Evolutionary conservation across 2,329 filamentous ascomycete genomes (phyloP), one percentile per base, ranked within the genome.

Genomic region (Trichoderma brevicompactum): DNA sequence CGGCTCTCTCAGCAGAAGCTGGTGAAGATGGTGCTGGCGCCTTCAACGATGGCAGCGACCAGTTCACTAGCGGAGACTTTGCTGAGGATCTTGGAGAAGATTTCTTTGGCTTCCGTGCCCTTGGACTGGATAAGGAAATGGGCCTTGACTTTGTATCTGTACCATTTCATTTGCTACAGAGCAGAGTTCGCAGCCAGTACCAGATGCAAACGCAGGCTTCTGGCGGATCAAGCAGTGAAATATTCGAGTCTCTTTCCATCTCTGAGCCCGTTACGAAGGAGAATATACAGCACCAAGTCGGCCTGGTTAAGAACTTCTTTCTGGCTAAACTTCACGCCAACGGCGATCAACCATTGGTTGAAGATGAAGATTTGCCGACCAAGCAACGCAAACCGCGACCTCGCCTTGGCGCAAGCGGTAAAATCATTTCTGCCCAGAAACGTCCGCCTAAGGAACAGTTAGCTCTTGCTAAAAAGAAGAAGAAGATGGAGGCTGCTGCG

Each of bases 1-100:
- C 95, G 54, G 95, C 94, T 34, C 85, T 99, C 60, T 86, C 88
- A 56, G 72, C 75, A 46, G 92, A 96, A 72, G 88, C 86, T 50
- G 90, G 91, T 41, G 86, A 87, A 38, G 95, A 98, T 74, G 95
- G 94, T 41, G 93, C 90, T 5, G 91, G 90, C 65, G 92, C 93
- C 7, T 99, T 99, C 83, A 92, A 96, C 68, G 95, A 99, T 72
- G 94, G 94, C 69, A 97, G 93, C 77, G 95, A 99, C 69, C 95
- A 98, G 75, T 99, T 98, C 71, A 89, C 97, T 54, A 92, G 92
- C 52, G 95, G 95, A 68, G 95, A 99, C 77, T 99, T 99, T 76
- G 95, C 95, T 0, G 95, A 97, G 75, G 95, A 99, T 71, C 90
- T 99, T 12, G 94, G 94, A 67, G 95, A 99, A 81, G 95, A 99